Evolutionary conservation across 2,329 filamentous ascomycete species (phyloP).

Genomic region (Alternaria longipes): DNA sequence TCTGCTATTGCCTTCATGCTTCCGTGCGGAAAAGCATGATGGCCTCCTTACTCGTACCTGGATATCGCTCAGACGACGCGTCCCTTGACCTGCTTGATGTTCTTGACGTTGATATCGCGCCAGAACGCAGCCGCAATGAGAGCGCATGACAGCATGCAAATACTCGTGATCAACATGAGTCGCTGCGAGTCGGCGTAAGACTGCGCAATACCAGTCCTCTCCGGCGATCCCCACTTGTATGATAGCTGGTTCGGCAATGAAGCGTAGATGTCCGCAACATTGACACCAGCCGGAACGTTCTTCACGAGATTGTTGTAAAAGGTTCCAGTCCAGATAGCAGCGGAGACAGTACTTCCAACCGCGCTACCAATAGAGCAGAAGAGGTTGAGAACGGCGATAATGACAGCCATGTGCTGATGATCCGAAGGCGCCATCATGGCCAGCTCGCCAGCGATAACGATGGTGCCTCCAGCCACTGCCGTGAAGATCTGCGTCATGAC

Average conservation of each 20-base stretch:
- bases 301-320: constrained; percentile 42
- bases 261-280: constrained; percentile 56
- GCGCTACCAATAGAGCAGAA: constrained; percentile 64
- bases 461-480: constrained; percentile 32
- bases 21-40: not conserved
- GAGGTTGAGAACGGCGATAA: constrained; percentile 62
- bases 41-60: not conserved
- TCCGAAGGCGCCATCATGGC: constrained; percentile 30
- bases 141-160: constrained; percentile 31
- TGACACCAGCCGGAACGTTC: constrained; percentile 54
- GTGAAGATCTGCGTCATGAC: constrained; percentile 43
- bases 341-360: constrained; percentile 61
- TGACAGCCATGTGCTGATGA: constrained; percentile 30
- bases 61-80: constrained; percentile 39
- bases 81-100: constrained; percentile 58
- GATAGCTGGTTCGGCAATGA: constrained; percentile 63
- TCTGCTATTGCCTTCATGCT: not conserved
- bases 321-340: constrained; percentile 70
- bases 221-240: constrained; percentile 60
- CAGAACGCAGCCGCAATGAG: constrained; percentile 55
- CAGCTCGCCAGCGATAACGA: constrained; percentile 34
- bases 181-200: constrained; percentile 42
- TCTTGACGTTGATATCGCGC: constrained; percentile 57
- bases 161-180: constrained; percentile 41
- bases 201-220: constrained; percentile 51